phyloP scores from a whole-genome alignment of 2,329 filamentous ascomycete genomes.

The Tolypocladium amazonense region DNA sequence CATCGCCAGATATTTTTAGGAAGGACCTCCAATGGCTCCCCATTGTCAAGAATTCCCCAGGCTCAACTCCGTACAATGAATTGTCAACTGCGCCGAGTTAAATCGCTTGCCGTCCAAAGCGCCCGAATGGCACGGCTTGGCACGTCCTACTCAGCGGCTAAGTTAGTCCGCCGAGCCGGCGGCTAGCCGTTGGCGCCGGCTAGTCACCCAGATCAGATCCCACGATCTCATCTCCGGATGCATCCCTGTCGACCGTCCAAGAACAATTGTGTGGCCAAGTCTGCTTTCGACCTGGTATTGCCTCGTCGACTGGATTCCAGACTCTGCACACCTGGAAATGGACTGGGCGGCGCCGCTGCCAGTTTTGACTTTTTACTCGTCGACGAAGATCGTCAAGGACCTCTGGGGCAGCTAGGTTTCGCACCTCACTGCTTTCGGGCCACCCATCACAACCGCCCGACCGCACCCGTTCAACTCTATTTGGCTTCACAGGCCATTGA shows the following conservation, averaged over 20 bases:
- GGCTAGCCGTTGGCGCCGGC: not conserved
- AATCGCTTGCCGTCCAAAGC: not conserved
- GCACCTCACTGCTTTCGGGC: not conserved
- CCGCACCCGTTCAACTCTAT: constrained; percentile 1
- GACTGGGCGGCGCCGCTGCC: not conserved
- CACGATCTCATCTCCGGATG: not conserved
- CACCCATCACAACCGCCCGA: not conserved
- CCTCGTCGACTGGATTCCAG: not conserved
- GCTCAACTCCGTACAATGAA: not conserved
- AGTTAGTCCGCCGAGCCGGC: not conserved
- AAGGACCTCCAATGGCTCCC: not conserved
- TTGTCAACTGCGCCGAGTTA: not conserved
- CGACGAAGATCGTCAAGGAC: not conserved
- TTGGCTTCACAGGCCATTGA: not conserved
- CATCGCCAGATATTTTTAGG: not conserved
- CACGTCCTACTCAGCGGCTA: not conserved
- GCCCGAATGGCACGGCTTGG: not conserved
- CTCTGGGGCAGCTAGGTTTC: not conserved
- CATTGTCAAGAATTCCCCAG: not conserved
- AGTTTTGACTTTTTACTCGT: not conserved
- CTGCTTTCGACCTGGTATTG: not conserved
- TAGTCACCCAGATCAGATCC: not conserved
- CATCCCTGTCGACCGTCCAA: not conserved
- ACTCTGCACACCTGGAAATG: not conserved
- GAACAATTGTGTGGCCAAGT: not conserved